Percentiles rank a stretch among this genome's conserved stretches.
These are phyloP conservation scores for Apophysomyces ossiformis DNA, from an alignment of 371 early-diverging fungal species.

Conservation along the genomic window DNA sequence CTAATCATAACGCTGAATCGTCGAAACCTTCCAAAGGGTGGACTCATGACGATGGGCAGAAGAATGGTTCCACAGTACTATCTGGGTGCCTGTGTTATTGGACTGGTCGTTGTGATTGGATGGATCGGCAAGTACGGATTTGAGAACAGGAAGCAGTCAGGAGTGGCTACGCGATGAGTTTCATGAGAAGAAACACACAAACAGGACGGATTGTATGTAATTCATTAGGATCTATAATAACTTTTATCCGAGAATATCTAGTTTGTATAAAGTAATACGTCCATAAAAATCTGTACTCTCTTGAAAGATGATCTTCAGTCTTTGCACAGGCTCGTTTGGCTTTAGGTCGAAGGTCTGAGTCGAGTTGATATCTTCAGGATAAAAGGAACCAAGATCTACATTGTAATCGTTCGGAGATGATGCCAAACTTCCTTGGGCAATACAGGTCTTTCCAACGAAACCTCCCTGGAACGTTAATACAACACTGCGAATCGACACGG, in stretches of 20 bases:
- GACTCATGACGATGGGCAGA: slow-evolving; percentile 46
- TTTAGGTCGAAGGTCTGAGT: slow-evolving; percentile 34
- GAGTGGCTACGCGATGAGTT: slow-evolving; percentile 19
- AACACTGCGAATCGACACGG: slow-evolving; percentile 52
- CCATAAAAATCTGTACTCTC: slow-evolving; percentile 90
- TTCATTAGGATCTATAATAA: neutral
- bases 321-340: slow-evolving; percentile 26
- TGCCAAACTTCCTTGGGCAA: slow-evolving; percentile 41
- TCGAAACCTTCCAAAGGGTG: slow-evolving; percentile 31
- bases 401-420: slow-evolving; percentile 51
- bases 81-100: slow-evolving; percentile 45
- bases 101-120: slow-evolving; percentile 46
- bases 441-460: slow-evolving; percentile 80
- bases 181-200: too few species aligned
- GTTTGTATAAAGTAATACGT: slow-evolving; percentile 80
- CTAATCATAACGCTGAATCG: slow-evolving; percentile 31
- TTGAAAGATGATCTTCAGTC: slow-evolving; percentile 74
- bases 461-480: slow-evolving; percentile 91
- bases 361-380: slow-evolving; percentile 44
- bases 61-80: slow-evolving; percentile 56
- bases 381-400: slow-evolving; percentile 37
- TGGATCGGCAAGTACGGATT: slow-evolving; percentile 54
- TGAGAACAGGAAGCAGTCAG: slow-evolving; percentile 45
- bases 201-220: too few species aligned
- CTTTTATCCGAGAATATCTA: slow-evolving; percentile 66